Conservation (phyloP, 345 rosid genomes). For the Sisymbrium irio region DNA sequence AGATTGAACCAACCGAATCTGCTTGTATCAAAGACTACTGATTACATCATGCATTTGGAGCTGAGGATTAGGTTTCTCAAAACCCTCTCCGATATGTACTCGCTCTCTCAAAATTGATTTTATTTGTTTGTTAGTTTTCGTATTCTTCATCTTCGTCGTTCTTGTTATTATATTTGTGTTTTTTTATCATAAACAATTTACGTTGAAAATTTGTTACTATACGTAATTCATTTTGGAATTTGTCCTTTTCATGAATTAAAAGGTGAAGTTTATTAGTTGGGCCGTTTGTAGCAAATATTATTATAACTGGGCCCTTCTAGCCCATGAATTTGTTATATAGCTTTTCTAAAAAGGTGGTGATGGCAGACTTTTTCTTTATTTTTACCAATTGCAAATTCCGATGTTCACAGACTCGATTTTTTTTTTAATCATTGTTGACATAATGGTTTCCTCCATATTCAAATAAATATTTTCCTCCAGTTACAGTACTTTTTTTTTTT, state of each 20-base stretch:
- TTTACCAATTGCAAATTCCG: conserved; percentile 12
- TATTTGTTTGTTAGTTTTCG: not conserved
- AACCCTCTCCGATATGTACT: conserved; percentile 49
- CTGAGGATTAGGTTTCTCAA: conserved; percentile 49
- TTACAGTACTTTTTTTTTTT: too few relatives aligned
- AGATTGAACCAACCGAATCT: conserved; percentile 45
- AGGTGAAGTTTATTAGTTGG: not conserved
- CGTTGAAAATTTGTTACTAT: not conserved
- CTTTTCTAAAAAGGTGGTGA: not conserved
- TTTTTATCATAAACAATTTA: not conserved
- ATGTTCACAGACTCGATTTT: not conserved
- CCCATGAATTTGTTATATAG: not conserved
- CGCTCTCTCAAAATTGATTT: not conserved
- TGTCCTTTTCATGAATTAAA: not conserved
- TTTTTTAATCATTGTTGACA: not conserved
- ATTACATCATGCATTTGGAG: conserved; percentile 60
- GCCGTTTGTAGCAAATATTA: not conserved
- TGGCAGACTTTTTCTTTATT: conserved; percentile 13
- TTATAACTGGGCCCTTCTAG: not conserved
- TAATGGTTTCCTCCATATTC: not conserved
- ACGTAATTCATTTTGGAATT: not conserved
- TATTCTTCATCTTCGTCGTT: not conserved
- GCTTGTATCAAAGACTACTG: conserved; percentile 48
- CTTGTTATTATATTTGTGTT: not conserved
- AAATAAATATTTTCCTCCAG: not conserved